These are phyloP conservation scores for Linderina pennispora DNA, from an alignment of 192 early-diverging fungal genomes.

Conservation along the genomic window DNA sequence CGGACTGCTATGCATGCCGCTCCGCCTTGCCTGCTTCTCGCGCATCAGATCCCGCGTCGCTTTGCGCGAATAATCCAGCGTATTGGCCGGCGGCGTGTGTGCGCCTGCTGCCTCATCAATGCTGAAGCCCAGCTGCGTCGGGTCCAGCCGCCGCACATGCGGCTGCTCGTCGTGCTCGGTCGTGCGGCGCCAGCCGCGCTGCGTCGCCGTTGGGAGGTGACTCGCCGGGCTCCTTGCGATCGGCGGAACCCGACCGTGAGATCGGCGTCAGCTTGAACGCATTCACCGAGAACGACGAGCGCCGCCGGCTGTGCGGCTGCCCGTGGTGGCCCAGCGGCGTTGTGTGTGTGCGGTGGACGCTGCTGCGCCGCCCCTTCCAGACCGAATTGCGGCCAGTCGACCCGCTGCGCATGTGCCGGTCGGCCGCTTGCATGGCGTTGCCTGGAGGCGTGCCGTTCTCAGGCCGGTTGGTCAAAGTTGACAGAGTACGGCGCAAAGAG, in stretches of 20 bases:
- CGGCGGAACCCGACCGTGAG: constrained; percentile 22
- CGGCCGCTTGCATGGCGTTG: constrained; percentile 10
- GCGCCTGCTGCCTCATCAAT: constrained; percentile 40
- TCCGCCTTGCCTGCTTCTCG: constrained; percentile 31
- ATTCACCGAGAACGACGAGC: constrained; percentile 39
- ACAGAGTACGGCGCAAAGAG: constrained; percentile 71
- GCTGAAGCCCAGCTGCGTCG: constrained; percentile 34
- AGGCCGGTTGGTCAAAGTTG: constrained; percentile 48
- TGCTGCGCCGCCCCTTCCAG: constrained; percentile 45
- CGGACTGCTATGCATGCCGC: too few relatives aligned
- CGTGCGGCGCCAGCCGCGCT: constrained; percentile 8
- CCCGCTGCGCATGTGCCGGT: constrained; percentile 24
- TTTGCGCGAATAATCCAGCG: constrained; percentile 45
- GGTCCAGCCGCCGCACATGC: constrained; percentile 15
- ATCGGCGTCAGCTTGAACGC: constrained; percentile 39
- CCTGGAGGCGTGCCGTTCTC: too few relatives aligned
- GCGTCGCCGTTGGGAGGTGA: neutral
- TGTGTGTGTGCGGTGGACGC: constrained; percentile 39
- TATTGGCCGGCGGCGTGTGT: constrained; percentile 36
- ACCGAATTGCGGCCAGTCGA: constrained; percentile 32
- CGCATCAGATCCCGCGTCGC: constrained; percentile 35
- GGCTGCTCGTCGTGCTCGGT: constrained; percentile 9
- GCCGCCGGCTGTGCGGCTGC: constrained; percentile 43
- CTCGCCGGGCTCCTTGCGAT: constrained; percentile 4
- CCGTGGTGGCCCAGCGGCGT: constrained; percentile 42